A percentile compares a stretch with the other conserved stretches of the same genome.
Conservation (phyloP, 2,329 filamentous ascomycete genomes). For the Clarireedia paspali region DNA sequence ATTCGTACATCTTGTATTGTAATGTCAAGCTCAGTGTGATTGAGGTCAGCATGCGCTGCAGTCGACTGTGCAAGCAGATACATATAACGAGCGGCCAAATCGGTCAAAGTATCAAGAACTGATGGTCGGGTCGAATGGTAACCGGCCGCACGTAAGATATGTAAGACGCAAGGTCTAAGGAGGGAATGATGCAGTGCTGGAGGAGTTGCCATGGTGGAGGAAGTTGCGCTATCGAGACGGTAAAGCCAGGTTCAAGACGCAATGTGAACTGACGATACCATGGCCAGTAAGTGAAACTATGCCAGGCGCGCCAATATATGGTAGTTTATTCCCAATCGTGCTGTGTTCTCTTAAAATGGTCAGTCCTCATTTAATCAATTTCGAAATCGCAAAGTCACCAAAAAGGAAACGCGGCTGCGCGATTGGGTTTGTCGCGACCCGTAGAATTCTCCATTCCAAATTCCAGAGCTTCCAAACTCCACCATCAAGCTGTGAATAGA, state of each 20-base stretch:
- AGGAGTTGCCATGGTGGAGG: constrained; percentile 32
- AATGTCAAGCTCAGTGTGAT: constrained; percentile 57
- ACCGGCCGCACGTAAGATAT: constrained; percentile 85
- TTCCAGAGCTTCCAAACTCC: background rate
- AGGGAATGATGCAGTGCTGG: constrained; percentile 63
- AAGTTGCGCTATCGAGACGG: background rate
- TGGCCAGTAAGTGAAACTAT: constrained; percentile 14
- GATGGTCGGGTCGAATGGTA: constrained; percentile 77
- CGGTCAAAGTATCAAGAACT: constrained; percentile 80
- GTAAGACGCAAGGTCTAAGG: constrained; percentile 77
- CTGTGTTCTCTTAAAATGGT: background rate
- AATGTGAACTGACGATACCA: constrained; percentile 17
- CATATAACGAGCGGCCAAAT: constrained; percentile 78
- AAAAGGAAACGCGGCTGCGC: constrained; percentile 3
- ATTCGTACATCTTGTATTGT: constrained; percentile 73
- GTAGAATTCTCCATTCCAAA: constrained; percentile 11
- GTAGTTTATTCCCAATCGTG: background rate
- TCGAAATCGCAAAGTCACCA: constrained; percentile 1
- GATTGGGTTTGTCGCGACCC: constrained; percentile 3
- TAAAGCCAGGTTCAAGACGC: constrained; percentile 18
- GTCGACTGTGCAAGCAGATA: constrained; percentile 65
- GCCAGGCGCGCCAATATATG: too few relatives aligned
- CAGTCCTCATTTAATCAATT: background rate
- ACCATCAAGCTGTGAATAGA: background rate
- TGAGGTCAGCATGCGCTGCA: constrained; percentile 54